Percentiles rank a stretch among this genome's conserved stretches.
These are phyloP conservation scores for Candida freyschussii DNA, from an alignment of 1,139 yeast genomes.

Conservation along the genomic window DNA sequence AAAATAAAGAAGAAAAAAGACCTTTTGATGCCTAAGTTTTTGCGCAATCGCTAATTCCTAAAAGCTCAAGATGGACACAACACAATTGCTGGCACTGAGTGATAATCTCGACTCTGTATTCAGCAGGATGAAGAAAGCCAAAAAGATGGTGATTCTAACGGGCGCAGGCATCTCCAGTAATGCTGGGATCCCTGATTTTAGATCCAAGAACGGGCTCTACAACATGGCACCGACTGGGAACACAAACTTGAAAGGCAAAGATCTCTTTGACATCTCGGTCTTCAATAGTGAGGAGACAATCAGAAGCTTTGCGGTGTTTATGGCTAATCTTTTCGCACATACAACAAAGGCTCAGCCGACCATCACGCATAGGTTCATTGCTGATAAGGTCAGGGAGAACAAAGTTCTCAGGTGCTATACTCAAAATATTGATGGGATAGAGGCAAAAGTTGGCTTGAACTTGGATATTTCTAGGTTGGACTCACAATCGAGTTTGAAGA, in stretches of 20 bases:
- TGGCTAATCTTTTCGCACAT: constrained; percentile 51
- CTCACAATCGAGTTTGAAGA: constrained; percentile 7
- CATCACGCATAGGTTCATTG: constrained; percentile 74
- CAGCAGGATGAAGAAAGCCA: constrained; percentile 28
- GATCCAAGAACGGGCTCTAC: constrained; percentile 81
- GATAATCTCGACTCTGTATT: no score
- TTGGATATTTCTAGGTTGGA: constrained; percentile 23
- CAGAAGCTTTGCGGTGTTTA: constrained; percentile 59
- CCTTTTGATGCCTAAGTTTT: no score
- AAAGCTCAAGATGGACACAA: no score
- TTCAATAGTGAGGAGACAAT: constrained; percentile 63
- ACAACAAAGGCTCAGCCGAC: constrained; percentile 73
- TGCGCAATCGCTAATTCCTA: no score
- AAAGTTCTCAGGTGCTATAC: constrained; percentile 80
- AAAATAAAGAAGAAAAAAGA: no score
- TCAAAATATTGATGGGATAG: constrained; percentile 55
- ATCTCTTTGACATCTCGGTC: constrained; percentile 79
- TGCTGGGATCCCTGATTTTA: constrained; percentile 94
- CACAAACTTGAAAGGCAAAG: constrained; percentile 71
- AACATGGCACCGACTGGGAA: constrained; percentile 60
- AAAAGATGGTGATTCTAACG: constrained; percentile 59
- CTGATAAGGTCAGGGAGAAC: constrained; percentile 55
- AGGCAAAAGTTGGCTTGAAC: constrained; percentile 30
- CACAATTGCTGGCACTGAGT: no score
- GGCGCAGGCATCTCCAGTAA: constrained; percentile 97